These are phyloP conservation scores for Emericellopsis cladophorae DNA, from an alignment of 2,329 filamentous ascomycete species.

Conservation along the genomic window DNA sequence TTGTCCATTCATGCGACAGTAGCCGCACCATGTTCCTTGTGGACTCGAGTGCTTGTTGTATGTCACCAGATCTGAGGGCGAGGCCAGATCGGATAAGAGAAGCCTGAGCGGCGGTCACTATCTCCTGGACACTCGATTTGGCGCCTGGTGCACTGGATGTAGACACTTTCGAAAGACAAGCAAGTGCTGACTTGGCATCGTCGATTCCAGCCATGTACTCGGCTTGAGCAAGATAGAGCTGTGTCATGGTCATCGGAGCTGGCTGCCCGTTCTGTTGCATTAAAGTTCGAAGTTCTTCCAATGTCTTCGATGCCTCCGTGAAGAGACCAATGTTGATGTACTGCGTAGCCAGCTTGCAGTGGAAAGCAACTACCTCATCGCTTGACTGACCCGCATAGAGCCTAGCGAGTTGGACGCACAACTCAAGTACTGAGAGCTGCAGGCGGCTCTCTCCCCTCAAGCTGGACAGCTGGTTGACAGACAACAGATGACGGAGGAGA, in stretches of 20 bases:
- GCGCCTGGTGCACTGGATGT: constrained; percentile 17
- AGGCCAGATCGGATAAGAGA: constrained; percentile 51
- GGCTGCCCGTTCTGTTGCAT: constrained; percentile 21
- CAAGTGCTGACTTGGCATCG: constrained; percentile 44
- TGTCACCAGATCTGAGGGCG: constrained; percentile 47
- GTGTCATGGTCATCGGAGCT: constrained; percentile 25
- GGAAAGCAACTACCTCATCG: constrained; percentile 30
- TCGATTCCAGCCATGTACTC: constrained; percentile 63
- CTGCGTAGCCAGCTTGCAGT: constrained; percentile 36
- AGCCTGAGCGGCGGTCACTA: constrained; percentile 14
- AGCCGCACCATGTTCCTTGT: constrained; percentile 45
- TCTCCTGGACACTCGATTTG: constrained; percentile 18
- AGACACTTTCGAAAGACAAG: constrained; percentile 24
- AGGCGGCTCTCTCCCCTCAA: constrained; percentile 35
- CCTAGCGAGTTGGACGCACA: constrained; percentile 21
- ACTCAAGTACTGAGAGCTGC: constrained; percentile 20
- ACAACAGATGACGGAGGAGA: constrained; percentile 35
- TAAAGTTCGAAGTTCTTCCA: constrained; percentile 45
- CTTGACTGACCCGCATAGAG: constrained; percentile 15
- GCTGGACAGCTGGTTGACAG: constrained; percentile 36
- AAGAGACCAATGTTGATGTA: constrained; percentile 41
- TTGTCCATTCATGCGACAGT: constrained; percentile 42
- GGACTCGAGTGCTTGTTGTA: constrained; percentile 42
- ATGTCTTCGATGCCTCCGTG: constrained; percentile 31
- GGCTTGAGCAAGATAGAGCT: constrained; percentile 57